phyloP scores from a whole-genome alignment of 441 rosid species.

The Aleurites moluccanus region DNA sequence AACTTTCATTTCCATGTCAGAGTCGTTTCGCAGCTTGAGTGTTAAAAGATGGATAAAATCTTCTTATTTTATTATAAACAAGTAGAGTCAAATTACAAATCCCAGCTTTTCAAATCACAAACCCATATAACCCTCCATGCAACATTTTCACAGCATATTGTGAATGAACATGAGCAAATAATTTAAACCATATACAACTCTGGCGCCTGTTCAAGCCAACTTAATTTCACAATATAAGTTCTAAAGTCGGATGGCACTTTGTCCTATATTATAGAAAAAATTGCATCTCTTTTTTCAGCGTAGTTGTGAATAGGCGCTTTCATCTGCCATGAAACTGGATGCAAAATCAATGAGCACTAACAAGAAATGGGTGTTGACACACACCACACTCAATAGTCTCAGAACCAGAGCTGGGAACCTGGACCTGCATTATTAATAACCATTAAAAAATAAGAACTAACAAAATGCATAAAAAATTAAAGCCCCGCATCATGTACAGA shows the following conservation, averaged over 20 bases:
- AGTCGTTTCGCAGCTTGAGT: neutral
- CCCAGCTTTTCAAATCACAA: slow-evolving; percentile 10
- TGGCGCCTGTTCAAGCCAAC: neutral
- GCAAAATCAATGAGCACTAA: slow-evolving; percentile 67
- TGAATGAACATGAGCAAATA: slow-evolving; percentile 6
- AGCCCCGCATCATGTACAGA: neutral
- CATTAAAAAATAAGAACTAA: neutral
- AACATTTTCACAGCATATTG: slow-evolving; percentile 5
- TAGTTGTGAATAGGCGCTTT: neutral
- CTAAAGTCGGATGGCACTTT: neutral
- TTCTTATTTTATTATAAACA: slow-evolving; percentile 11
- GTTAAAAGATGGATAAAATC: neutral
- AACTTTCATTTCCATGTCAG: neutral
- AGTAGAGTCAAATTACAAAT: slow-evolving; percentile 15
- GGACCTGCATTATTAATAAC: slow-evolving; percentile 59
- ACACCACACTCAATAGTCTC: slow-evolving; percentile 98
- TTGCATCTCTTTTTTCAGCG: no score
- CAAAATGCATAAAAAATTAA: neutral
- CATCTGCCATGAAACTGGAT: neutral
- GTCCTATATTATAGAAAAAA: neutral
- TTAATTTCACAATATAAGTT: neutral
- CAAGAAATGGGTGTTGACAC: slow-evolving; percentile 96
- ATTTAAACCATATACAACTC: slow-evolving; percentile 15
- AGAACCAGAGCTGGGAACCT: slow-evolving; percentile 96
- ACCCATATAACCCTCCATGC: neutral